Conservation (phyloP, 1,139 yeast genomes). For the Candida sojae region DNA sequence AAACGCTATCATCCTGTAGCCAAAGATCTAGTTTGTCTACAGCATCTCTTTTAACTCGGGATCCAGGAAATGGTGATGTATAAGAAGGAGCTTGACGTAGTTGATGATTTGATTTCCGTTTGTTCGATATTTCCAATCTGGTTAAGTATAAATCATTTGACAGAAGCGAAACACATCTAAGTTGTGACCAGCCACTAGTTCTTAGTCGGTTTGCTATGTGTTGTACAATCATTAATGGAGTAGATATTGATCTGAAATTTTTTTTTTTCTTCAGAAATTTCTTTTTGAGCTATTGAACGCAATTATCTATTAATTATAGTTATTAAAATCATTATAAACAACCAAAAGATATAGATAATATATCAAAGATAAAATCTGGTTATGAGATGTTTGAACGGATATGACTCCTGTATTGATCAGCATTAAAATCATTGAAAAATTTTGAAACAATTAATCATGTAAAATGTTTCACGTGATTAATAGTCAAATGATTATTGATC, state of each 20-base stretch:
- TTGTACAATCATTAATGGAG: background rate
- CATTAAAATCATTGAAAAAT: too few species aligned
- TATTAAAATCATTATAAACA: too few species aligned
- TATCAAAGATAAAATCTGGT: too few species aligned
- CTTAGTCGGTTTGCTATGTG: background rate
- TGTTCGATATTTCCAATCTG: background rate
- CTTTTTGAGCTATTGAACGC: too few species aligned
- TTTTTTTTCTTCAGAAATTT: background rate
- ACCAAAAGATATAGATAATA: too few species aligned
- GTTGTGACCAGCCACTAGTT: background rate
- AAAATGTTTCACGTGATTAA: too few species aligned
- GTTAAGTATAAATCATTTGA: background rate
- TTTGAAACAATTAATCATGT: too few species aligned
- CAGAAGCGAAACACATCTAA: background rate
- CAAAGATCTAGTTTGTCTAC: background rate
- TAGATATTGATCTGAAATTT: background rate
- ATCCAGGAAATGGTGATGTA: background rate
- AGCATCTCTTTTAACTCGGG: constrained; percentile 1
- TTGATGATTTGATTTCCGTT: background rate
- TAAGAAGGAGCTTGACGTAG: background rate
- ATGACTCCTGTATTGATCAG: too few species aligned
- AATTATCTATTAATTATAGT: too few species aligned
- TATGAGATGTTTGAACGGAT: too few species aligned
- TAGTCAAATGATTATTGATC: too few species aligned
- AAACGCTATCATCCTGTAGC: background rate